These are phyloP conservation scores for Eucalyptus curtisii DNA, from an alignment of 345 rosid genomes.

Conservation along the genomic window DNA sequence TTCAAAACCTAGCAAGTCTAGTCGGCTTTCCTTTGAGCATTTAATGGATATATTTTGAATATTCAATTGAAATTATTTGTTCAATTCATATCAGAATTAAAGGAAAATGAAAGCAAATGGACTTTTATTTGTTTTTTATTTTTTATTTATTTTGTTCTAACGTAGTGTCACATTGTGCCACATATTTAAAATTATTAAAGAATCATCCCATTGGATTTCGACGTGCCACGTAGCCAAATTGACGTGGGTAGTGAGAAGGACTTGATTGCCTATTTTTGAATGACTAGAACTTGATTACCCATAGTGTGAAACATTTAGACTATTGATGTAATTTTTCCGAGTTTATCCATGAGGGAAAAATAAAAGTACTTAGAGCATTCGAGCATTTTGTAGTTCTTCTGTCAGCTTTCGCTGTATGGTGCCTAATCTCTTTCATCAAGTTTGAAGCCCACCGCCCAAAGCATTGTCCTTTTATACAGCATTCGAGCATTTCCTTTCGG, in stretches of 20 bases:
- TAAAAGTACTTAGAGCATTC: neutral
- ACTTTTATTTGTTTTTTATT: neutral
- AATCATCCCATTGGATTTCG: neutral
- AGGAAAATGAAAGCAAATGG: neutral
- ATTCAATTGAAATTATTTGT: neutral
- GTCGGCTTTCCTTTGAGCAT: neutral
- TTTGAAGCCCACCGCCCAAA: neutral
- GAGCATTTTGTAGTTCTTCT: no score
- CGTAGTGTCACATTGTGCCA: neutral
- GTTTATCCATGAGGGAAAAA: neutral
- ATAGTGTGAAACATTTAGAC: neutral
- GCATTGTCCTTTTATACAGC: neutral
- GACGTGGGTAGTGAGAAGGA: neutral
- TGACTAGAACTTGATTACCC: neutral
- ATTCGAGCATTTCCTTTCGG: neutral
- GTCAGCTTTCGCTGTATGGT: no score
- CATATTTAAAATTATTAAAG: neutral
- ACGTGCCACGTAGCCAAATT: neutral
- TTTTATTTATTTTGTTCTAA: neutral
- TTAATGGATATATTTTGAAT: neutral
- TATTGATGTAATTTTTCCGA: neutral
- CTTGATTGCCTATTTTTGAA: neutral
- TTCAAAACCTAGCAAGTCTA: neutral
- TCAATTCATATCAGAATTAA: neutral
- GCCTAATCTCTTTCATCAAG: no score